Conservation (phyloP, 192 early-diverging fungal species). For the Bifiguratus adelaidae region DNA sequence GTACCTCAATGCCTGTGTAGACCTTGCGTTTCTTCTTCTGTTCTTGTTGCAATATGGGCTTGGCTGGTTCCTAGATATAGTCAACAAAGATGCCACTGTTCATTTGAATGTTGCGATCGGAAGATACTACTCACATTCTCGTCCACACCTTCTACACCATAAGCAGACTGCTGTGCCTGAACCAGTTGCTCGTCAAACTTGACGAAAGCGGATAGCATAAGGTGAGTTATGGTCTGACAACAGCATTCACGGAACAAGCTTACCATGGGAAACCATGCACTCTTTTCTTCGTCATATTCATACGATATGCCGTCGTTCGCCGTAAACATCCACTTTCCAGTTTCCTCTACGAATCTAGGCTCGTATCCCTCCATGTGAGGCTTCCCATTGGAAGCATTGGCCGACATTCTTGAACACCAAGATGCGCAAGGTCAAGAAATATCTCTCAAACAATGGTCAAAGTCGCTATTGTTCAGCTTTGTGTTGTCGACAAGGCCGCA, state of each 20-base stretch:
- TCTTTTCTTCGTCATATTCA: constrained; percentile 69
- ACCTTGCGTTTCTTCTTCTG: constrained; percentile 37
- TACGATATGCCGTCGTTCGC: constrained; percentile 71
- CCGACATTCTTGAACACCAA: no score
- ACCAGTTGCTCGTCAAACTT: constrained; percentile 52
- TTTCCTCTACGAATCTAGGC: constrained; percentile 61
- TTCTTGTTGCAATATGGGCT: constrained; percentile 5
- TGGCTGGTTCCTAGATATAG: background rate
- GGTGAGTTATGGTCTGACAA: background rate
- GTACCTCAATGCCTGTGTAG: constrained; percentile 32
- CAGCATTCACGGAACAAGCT: background rate
- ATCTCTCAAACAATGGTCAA: no score
- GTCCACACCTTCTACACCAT: constrained; percentile 48
- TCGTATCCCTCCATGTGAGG: no score
- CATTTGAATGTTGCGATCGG: background rate
- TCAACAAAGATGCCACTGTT: background rate
- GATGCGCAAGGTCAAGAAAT: no score
- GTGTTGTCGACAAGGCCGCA: no score
- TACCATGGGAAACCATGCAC: constrained; percentile 91
- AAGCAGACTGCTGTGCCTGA: constrained; percentile 53
- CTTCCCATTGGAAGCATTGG: no score
- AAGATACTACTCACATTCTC: constrained; percentile 19
- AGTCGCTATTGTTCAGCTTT: no score
- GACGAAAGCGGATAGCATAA: background rate
- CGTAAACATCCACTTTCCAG: constrained; percentile 68